These are phyloP conservation scores for Didymella pinodella DNA, from an alignment of 2,329 filamentous ascomycete genomes.

Conservation along the genomic window DNA sequence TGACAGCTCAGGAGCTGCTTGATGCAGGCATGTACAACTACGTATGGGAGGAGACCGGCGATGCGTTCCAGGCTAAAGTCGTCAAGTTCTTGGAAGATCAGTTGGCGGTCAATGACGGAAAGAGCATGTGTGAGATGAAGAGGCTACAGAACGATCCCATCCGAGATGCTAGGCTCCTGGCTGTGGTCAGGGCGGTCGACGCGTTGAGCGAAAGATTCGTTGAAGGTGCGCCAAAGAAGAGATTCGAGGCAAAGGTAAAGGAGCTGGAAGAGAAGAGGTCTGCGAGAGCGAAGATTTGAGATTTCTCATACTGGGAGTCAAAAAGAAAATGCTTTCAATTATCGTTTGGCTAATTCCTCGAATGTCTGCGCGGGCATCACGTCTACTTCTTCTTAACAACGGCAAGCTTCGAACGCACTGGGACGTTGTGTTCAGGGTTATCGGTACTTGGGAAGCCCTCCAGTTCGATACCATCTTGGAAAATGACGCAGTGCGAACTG, in stretches of 20 bases:
- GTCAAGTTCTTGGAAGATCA: conserved; percentile 54
- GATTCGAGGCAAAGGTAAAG: conserved; percentile 55
- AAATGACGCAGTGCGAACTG: conserved; percentile 72
- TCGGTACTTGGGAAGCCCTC: conserved; percentile 40
- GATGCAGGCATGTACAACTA: conserved; percentile 57
- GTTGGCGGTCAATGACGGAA: conserved; percentile 58
- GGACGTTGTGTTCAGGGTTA: conserved; percentile 45
- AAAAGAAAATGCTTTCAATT: not conserved
- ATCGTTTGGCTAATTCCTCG: not conserved
- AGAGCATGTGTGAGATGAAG: conserved; percentile 63
- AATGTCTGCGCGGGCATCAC: not conserved
- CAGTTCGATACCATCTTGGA: conserved; percentile 63
- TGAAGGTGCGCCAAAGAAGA: conserved; percentile 55
- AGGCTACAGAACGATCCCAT: conserved; percentile 58
- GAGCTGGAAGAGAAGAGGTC: conserved; percentile 47
- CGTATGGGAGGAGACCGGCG: conserved; percentile 52
- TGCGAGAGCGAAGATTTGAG: conserved; percentile 39
- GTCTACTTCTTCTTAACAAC: conserved; percentile 36
- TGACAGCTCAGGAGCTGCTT: conserved; percentile 55
- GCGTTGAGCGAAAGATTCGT: conserved; percentile 60
- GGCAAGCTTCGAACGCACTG: conserved; percentile 49
- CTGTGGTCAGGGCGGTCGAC: conserved; percentile 58
- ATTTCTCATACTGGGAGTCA: not conserved
- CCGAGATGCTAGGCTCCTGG: conserved; percentile 55
- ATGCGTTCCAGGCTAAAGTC: conserved; percentile 55